Evolutionary conservation across 805 yeast species (phyloP), one percentile per base, ranked within the genome.

Genomic region (Myxozyma vanderwaltii): DNA sequence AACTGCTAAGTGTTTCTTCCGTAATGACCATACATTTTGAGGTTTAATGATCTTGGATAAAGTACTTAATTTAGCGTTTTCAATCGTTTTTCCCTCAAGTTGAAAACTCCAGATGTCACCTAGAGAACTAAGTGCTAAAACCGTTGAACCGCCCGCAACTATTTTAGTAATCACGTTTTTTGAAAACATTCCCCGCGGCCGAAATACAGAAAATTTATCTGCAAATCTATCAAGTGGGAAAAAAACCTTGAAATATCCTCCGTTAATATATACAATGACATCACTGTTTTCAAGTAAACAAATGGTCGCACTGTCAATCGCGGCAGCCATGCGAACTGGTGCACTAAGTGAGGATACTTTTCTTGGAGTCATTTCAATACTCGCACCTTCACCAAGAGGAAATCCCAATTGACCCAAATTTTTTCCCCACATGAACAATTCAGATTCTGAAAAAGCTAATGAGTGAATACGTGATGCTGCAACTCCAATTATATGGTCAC

Each of bases 391-490:
- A 15, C 72, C 58, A 17, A 74, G 58, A 4, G 75, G 66, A 51
- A 81, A 75, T 2, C 92, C 92, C 85, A 89, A 82, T 70, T 89
- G 96, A 0, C 96, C 96, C 36, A 83, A 74, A 68, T 89, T 88
- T 38, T 86, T 73, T 1, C 96, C 96, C 96, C 96, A 89, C 39
- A 82, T 71, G 60, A 74, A 81, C 1, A 86, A 63, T 8, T 80
- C 81, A 44, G 74, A 70, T 5, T 74, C 75, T 0, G 84, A 74
- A 61, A 77, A 86, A 0, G 82, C 88, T 19, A 85, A 78, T 3
- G 92, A 83, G 69, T 89, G 95, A 12, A 86, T 77, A 48, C 80
- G 83, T 2, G 96, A 88, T 19, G 87, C 84, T 0, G 85, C 76
- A 24, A 83, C 73, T 4, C 85, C 85, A 4, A 67, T 67, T 17